phyloP scores from a whole-genome alignment of 2,329 filamentous ascomycete species.

The Aureobasidium musti region DNA sequence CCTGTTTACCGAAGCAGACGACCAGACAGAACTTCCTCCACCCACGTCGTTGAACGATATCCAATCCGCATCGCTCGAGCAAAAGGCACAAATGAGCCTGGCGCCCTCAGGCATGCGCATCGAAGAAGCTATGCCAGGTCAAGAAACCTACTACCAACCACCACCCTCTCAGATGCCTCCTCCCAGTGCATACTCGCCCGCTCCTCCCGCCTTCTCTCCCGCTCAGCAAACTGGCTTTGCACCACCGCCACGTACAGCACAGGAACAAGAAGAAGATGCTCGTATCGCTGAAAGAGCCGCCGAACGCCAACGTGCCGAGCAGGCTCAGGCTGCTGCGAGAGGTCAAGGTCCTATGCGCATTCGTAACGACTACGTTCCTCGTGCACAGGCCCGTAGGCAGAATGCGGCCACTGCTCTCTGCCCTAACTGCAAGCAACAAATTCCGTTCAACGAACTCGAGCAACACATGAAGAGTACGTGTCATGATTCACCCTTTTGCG shows the following conservation, averaged over 20 bases:
- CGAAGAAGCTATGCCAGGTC: slow-evolving; percentile 68
- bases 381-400: slow-evolving; percentile 71
- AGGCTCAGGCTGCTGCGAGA: slow-evolving; percentile 69
- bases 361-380: slow-evolving; percentile 86
- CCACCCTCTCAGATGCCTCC: slow-evolving; percentile 37
- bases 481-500: slow-evolving; percentile 40
- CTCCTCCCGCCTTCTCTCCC: slow-evolving; percentile 30
- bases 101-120: slow-evolving; percentile 74
- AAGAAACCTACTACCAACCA: slow-evolving; percentile 40
- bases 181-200: slow-evolving; percentile 36
- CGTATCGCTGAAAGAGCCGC: slow-evolving; percentile 38
- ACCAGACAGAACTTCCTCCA: slow-evolving; percentile 79
- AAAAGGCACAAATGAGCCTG: slow-evolving; percentile 89
- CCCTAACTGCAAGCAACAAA: slow-evolving; percentile 89
- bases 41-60: slow-evolving; percentile 88
- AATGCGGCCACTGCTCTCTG: slow-evolving; percentile 72
- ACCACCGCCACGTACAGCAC: slow-evolving; percentile 33
- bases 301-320: slow-evolving; percentile 65
- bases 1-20: slow-evolving; percentile 84
- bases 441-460: slow-evolving; percentile 83
- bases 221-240: slow-evolving; percentile 30
- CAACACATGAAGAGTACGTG: slow-evolving; percentile 82
- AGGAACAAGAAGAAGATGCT: slow-evolving; percentile 45
- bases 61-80: slow-evolving; percentile 90
- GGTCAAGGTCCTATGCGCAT: slow-evolving; percentile 78